Evolutionary conservation across 1,284 basidiomycete species (phyloP), one percentile per base, ranked within the genome.

Genomic region (Hymenochaete sp.): DNA sequence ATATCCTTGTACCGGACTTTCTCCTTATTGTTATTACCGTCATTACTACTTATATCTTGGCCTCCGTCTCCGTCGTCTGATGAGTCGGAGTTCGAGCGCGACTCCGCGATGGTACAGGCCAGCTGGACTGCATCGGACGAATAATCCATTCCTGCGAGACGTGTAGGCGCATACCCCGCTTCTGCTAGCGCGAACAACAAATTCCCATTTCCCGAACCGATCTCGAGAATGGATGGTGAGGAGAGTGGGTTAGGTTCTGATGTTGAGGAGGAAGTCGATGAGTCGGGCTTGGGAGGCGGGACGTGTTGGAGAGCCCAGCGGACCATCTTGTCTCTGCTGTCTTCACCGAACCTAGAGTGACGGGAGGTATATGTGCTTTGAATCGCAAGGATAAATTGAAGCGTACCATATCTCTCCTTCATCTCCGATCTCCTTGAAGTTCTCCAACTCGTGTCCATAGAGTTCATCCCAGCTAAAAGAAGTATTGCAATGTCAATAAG

Each of bases 181-280:
- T 84, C 77, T 24, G 68, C 66, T 29, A 93, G 71, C 0, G 79
- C 77, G 53, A 92, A 82, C 4, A 91, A 70, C 9, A 93, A 66
- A 5, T 82, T 77, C n/a, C 90, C 91, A 55, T 93, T 93, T 1
- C 90, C 89, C 47, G 77, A 80, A 14, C 90, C 91, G 37, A 93
- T 69, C 58, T 89, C 86, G 32, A 89, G 70, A 24, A 83, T 68
- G 14, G 59, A 67, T 3, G 74, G 71, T 16, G 65, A 58, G 6
- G 61, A 53, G 19, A 24, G 13, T 13, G 33, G 29, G 10, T 35
- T n/a, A 6, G 32, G 13, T n/a, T n/a, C n/a, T n/a, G n/a, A n/a
- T n/a, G n/a, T n/a, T 5, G 5, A 5, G 31, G 27, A 7, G n/a
- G 29, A 43, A 8, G 42, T 11, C 9, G 42, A 44, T 35, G 42